These are phyloP conservation scores for Cryphonectria nitschkei DNA, from an alignment of 2,329 filamentous ascomycete species.

Conservation along the genomic window DNA sequence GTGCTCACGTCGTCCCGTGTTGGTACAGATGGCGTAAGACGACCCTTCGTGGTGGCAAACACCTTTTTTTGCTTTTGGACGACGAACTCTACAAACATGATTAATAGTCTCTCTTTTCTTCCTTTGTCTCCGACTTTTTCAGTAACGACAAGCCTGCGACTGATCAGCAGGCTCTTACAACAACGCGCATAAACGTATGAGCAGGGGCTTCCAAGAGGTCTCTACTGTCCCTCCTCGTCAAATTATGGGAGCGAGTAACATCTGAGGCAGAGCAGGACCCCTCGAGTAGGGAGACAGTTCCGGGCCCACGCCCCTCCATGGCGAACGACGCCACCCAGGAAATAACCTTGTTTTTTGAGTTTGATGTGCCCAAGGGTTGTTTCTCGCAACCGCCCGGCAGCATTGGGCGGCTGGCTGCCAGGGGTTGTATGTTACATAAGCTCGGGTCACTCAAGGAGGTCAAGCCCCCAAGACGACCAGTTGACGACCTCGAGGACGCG, in stretches of 20 bases:
- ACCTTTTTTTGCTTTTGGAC: background rate
- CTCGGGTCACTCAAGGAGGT: background rate
- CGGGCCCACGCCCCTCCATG: conserved; percentile 15
- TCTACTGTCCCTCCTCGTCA: background rate
- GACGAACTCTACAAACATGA: background rate
- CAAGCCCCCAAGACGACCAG: background rate
- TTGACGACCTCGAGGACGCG: background rate
- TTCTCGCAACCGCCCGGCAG: background rate
- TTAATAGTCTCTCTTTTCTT: background rate
- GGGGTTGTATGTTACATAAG: background rate
- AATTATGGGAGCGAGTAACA: background rate
- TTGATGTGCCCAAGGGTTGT: conserved; percentile 1
- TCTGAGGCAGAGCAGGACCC: conserved; percentile 1
- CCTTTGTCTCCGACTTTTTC: too few species aligned
- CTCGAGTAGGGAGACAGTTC: conserved; percentile 17
- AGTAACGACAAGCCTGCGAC: background rate
- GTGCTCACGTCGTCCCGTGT: background rate
- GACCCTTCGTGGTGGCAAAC: background rate
- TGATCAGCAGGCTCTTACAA: background rate
- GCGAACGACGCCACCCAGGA: conserved; percentile 8
- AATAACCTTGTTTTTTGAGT: conserved; percentile 22
- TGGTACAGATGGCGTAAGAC: background rate
- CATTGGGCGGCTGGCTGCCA: background rate
- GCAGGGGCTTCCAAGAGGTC: background rate
- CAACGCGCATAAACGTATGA: background rate